phyloP scores from a whole-genome alignment of 768 basidiomycete species.

The Strobilomyces confusus region DNA sequence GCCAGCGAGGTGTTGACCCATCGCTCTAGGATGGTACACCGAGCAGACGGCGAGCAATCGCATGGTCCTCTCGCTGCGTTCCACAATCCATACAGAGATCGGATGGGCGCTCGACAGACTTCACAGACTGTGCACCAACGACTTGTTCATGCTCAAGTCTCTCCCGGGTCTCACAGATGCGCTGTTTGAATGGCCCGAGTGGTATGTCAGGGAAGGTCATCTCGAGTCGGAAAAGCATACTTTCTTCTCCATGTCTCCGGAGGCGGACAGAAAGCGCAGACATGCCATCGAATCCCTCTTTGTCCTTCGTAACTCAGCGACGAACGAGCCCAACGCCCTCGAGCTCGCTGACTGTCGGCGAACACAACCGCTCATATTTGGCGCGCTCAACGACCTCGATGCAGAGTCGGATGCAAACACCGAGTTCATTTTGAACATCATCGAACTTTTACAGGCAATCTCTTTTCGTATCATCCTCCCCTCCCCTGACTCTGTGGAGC shows the following conservation, averaged over 20 bases:
- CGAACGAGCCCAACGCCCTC: slow-evolving; percentile 61
- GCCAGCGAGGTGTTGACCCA: slow-evolving; percentile 4
- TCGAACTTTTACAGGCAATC: slow-evolving; percentile 69
- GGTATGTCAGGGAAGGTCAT: slow-evolving; percentile 67
- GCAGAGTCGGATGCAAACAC: slow-evolving; percentile 59
- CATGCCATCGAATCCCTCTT: slow-evolving; percentile 85
- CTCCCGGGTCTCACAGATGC: slow-evolving; percentile 81
- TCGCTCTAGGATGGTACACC: slow-evolving; percentile 74
- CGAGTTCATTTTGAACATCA: slow-evolving; percentile 67
- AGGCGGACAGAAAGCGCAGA: slow-evolving; percentile 51
- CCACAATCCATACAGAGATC: slow-evolving; percentile 76
- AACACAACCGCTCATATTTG: slow-evolving; percentile 62
- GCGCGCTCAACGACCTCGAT: slow-evolving; percentile 59
- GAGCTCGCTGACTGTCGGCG: slow-evolving; percentile 57
- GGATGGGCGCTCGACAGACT: slow-evolving; percentile 89
- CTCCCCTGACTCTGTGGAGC: slow-evolving; percentile 32
- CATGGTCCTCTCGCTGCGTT: slow-evolving; percentile 86
- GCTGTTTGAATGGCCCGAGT: slow-evolving; percentile 85
- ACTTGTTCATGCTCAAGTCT: slow-evolving; percentile 65
- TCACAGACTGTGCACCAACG: slow-evolving; percentile 74
- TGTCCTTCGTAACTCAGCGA: slow-evolving; percentile 81
- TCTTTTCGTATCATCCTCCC: slow-evolving; percentile 42
- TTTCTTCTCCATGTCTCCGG: slow-evolving; percentile 56
- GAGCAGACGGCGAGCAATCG: slow-evolving; percentile 75
- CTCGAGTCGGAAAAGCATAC: slow-evolving; percentile 38